Percentiles rank a stretch among this genome's conserved stretches.
phyloP scores from a whole-genome alignment of 768 basidiomycete genomes.

The Fomitopsis serialis region DNA sequence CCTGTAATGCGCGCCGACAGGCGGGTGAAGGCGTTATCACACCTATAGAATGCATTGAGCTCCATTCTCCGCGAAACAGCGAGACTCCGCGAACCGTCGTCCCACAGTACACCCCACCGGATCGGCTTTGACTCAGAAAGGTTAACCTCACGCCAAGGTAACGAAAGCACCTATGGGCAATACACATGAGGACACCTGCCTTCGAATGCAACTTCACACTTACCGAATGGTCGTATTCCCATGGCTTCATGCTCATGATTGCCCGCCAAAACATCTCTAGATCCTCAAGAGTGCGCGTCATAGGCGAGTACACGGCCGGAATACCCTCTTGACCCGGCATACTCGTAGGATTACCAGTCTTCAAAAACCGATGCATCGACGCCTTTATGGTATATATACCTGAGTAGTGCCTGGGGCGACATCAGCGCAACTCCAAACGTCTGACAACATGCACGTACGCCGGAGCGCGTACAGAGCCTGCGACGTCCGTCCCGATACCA shows the following conservation, averaged over 20 bases:
- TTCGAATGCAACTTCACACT: conserved; percentile 7
- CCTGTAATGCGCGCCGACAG: conserved; percentile 34
- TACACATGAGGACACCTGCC: no score
- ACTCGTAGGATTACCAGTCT: conserved; percentile 27
- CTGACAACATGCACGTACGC: conserved; percentile 27
- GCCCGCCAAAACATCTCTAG: conserved; percentile 40
- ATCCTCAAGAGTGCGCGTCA: conserved; percentile 39
- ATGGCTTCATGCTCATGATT: conserved; percentile 36
- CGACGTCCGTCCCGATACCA: conserved; percentile 47
- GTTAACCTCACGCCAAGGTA: conserved; percentile 37
- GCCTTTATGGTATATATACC: conserved; percentile 42
- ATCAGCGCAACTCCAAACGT: background rate
- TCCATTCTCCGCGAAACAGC: background rate
- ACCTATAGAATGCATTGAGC: conserved; percentile 7
- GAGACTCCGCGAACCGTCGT: conserved; percentile 26
- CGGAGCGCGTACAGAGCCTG: conserved; percentile 45
- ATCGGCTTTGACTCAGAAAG: conserved; percentile 24
- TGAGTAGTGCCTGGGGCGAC: conserved; percentile 19
- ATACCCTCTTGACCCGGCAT: conserved; percentile 38
- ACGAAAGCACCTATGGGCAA: conserved; percentile 36
- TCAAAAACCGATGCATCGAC: conserved; percentile 33
- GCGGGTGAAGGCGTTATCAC: conserved; percentile 35
- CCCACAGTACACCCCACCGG: conserved; percentile 38
- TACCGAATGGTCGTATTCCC: conserved; percentile 39
- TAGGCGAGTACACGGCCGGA: conserved; percentile 33